A percentile compares a stretch with the other conserved stretches of the same genome.
Conservation (phyloP, 805 yeast genomes). For the Phaffomyces antillensis region DNA sequence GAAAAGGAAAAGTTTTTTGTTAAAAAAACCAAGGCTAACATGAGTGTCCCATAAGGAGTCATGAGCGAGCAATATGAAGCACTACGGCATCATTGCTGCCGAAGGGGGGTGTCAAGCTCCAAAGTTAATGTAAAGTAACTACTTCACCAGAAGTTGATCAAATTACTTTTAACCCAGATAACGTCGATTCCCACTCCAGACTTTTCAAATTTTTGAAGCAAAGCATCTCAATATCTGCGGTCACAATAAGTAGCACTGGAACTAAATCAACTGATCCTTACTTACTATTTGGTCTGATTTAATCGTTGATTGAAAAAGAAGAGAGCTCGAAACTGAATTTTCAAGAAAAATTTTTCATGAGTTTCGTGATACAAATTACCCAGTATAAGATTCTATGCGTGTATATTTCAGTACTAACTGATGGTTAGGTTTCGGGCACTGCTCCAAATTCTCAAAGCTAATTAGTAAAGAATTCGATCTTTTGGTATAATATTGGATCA, state of each 20-base stretch:
- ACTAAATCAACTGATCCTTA: neutral
- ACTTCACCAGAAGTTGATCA: conserved; percentile 16
- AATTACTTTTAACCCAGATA: conserved; percentile 12
- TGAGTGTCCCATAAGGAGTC: conserved; percentile 43
- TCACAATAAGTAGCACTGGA: conserved; percentile 4
- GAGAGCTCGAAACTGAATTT: neutral
- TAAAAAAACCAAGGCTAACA: conserved; percentile 23
- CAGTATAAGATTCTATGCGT: neutral
- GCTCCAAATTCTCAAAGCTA: neutral
- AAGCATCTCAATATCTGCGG: neutral
- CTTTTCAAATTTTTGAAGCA: conserved; percentile 11
- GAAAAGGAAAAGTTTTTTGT: neutral
- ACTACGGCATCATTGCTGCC: conserved; percentile 7
- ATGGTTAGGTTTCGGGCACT: neutral
- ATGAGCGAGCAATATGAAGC: conserved; percentile 29
- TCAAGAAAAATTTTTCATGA: neutral
- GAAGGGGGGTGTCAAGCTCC: conserved; percentile 25
- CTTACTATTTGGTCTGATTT: too few species aligned
- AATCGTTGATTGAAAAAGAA: too few species aligned
- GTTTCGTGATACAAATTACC: too few species aligned
- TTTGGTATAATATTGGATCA: too few species aligned
- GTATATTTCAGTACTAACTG: neutral
- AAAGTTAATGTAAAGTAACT: conserved; percentile 11
- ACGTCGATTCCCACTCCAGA: conserved; percentile 29
- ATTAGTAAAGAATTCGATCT: too few species aligned